phyloP scores from a whole-genome alignment of 164 flowering plant genomes.

The Liquidambar formosana region DNA sequence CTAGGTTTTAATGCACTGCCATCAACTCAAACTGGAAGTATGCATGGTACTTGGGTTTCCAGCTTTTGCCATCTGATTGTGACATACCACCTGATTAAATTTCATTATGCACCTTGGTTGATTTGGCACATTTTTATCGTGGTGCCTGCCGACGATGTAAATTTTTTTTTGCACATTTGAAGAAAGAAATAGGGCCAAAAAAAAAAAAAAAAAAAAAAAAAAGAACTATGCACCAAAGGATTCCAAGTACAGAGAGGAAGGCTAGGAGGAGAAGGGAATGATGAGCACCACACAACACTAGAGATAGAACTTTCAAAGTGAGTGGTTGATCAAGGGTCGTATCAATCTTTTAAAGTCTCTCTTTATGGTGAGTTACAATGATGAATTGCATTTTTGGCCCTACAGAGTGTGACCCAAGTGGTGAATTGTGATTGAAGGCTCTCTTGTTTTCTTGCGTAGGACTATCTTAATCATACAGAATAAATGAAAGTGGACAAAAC shows the following conservation, averaged over 20 bases:
- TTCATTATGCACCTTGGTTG: neutral
- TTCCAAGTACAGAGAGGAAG: neutral
- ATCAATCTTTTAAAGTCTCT: slow-evolving; percentile 25
- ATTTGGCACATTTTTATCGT: slow-evolving; percentile 16
- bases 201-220: neutral
- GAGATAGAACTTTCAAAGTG: neutral
- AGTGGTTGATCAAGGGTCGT: slow-evolving; percentile 40
- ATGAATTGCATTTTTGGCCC: slow-evolving; percentile 18
- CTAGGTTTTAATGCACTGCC: too few relatives aligned
- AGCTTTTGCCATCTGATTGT: too few relatives aligned
- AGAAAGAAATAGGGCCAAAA: slow-evolving; percentile 10
- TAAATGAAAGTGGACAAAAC: slow-evolving; percentile 13
- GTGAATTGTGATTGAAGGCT: slow-evolving; percentile 18
- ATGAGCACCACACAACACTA: slow-evolving; percentile 21
- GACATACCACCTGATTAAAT: too few relatives aligned
- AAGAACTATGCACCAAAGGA: neutral
- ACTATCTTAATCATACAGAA: slow-evolving; percentile 2
- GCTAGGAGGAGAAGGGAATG: neutral
- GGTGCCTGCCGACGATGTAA: slow-evolving; percentile 13
- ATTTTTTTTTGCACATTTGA: neutral
- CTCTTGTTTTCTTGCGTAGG: slow-evolving; percentile 31
- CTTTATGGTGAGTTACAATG: slow-evolving; percentile 21
- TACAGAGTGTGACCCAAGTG: slow-evolving; percentile 12
- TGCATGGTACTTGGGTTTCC: too few relatives aligned
- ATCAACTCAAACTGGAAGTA: too few relatives aligned